phyloP scores from a whole-genome alignment of 345 rosid species.

The Rhodamnia argentea region DNA sequence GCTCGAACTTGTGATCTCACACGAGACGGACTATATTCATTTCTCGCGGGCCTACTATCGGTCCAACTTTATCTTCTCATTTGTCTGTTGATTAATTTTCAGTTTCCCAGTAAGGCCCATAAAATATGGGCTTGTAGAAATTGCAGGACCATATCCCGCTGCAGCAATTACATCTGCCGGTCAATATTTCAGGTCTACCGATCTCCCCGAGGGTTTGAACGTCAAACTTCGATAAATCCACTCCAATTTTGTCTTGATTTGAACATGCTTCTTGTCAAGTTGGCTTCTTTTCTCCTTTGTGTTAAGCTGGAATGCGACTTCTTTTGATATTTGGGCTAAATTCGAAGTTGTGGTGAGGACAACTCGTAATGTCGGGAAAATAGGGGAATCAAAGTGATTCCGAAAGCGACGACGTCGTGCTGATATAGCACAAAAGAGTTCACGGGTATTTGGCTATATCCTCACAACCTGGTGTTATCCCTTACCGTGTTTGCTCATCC shows the following conservation, averaged over 20 bases:
- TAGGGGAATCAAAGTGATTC: background rate
- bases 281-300: background rate
- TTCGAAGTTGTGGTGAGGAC: background rate
- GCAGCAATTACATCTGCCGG: background rate
- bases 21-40: background rate
- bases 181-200: background rate
- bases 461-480: background rate
- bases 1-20: background rate
- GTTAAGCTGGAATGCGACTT: background rate
- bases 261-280: background rate
- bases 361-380: background rate
- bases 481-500: accelerated
- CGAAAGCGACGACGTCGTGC: background rate
- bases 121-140: background rate
- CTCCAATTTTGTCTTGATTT: background rate
- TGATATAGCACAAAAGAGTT: accelerated
- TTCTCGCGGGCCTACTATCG: background rate
- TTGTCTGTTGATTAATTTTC: background rate
- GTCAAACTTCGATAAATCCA: background rate
- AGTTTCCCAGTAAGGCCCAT: background rate
- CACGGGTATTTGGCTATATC: background rate
- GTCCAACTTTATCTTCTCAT: background rate
- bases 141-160: background rate
- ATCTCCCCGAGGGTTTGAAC: background rate
- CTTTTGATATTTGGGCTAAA: background rate